phyloP scores from a whole-genome alignment of 805 yeast species.

The Schwanniomyces occidentalis region DNA sequence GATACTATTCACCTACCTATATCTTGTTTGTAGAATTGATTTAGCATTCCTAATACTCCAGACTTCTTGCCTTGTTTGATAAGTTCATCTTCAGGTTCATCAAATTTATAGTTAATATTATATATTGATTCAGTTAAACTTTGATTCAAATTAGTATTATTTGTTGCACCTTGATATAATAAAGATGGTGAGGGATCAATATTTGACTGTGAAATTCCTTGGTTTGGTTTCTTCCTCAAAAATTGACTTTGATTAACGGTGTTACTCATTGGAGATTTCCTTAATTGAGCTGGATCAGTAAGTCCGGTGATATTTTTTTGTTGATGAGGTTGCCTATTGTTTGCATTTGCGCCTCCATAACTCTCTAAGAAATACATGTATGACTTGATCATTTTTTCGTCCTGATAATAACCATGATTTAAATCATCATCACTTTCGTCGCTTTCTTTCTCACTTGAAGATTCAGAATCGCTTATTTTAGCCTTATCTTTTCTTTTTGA shows the following conservation, averaged over 20 bases:
- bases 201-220: conserved; percentile 5
- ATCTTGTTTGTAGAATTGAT: conserved; percentile 69
- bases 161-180: conserved; percentile 7
- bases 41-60: conserved; percentile 79
- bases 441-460: conserved; percentile 9
- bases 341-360: conserved; percentile 45
- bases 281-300: background rate
- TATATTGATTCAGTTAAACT: conserved; percentile 24
- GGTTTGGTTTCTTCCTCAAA: conserved; percentile 5
- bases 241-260: background rate
- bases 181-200: conserved; percentile 18
- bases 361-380: conserved; percentile 85
- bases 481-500: conserved; percentile 11
- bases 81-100: conserved; percentile 32
- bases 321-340: background rate
- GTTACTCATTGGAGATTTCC: background rate
- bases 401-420: conserved; percentile 47
- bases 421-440: conserved; percentile 15
- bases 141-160: conserved; percentile 3
- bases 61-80: conserved; percentile 30
- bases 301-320: conserved; percentile 2
- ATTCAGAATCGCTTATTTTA: conserved; percentile 5
- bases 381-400: conserved; percentile 90
- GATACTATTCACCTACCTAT: conserved; percentile 19
- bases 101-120: conserved; percentile 27